Base-by-base conservation (phyloP, 176 grass and related monocot genomes). In the Panicum miliaceum region DNA sequence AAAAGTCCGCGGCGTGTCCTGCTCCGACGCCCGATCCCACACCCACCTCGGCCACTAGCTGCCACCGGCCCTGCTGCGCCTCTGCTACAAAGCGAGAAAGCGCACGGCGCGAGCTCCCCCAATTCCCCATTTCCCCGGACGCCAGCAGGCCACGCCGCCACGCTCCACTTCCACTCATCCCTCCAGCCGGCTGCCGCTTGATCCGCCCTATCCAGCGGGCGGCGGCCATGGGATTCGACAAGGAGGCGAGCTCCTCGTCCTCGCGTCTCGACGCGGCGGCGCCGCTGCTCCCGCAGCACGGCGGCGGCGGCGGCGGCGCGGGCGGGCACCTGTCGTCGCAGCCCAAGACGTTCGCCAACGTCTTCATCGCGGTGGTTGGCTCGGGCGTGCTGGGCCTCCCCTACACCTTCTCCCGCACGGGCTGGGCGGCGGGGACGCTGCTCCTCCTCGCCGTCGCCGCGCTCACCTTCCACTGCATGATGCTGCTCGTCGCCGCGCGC, bases 371-470 rank as follows among this genome's bases (percentile, higher is more conserved):
- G 7, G 92, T 96, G 76, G 96, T 99, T 16, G 96, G 96, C 0
- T 90, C 96, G 27, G 93, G 96, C 36, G 96, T 99, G 47, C 93
- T 99, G 12, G 93, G 96, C 14, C 91, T 99, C 26, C 96, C 96
- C 62, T 99, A 99, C 93, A 93, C 96, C 83, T 99, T 99, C 89
- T 93, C 92, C 83, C 91, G 90, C 56, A 99, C 91, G 27, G 96
- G 96, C 0, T 99, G 96, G 96, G 89, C 75, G 4, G 87, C 93
- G 58, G 96, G 96, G 40, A 75, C 82, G 2, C 14, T 96, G 6
- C 70, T 92, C 20, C 86, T 99, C 37, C 86, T 96, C 68, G 77
- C 68, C 29, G 86, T 99, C 47, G 91, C 96, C 59, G 91, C 81
- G 74, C 87, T 96, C 68, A 99, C 93, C 82, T 94, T 86, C 87